A percentile compares a stretch with the other conserved stretches of the same genome.
Conservation (phyloP, 148 eudicot genomes). For the Rhododendron molle region DNA sequence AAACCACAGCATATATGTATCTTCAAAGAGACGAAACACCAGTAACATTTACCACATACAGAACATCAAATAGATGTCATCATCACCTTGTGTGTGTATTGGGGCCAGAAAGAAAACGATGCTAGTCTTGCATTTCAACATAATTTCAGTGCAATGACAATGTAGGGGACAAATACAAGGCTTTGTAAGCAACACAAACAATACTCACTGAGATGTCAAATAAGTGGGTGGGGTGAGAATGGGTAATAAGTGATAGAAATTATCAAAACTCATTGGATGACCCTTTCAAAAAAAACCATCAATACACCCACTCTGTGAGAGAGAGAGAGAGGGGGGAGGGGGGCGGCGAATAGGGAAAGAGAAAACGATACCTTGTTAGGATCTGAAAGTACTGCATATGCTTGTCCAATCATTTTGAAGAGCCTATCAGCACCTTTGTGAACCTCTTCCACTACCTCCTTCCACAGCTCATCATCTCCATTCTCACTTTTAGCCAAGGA, state of each 20-base stretch:
- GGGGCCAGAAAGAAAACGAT: not conserved
- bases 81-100: not conserved
- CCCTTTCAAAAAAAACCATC: not conserved
- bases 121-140: not conserved
- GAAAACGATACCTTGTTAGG: conserved; percentile 54
- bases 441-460: conserved; percentile 71
- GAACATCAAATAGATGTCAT: not conserved
- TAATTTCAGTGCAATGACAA: not conserved
- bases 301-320: not conserved
- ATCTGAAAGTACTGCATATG: conserved; percentile 87
- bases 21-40: not conserved
- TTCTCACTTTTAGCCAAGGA: conserved; percentile 69
- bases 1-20: not conserved
- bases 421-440: conserved; percentile 85
- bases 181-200: not conserved
- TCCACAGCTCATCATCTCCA: conserved; percentile 81
- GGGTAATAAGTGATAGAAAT: not conserved
- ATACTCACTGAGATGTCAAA: not conserved
- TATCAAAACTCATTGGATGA: not conserved
- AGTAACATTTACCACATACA: not conserved
- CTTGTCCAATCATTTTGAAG: conserved; percentile 97
- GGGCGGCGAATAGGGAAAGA: not conserved
- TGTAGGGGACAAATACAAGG: not conserved
- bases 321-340: not conserved
- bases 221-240: not conserved